Evolutionary conservation across 2,329 filamentous ascomycete genomes (phyloP), one percentile per base, ranked within the genome.

Genomic region (Pseudogymnoascus sp.): DNA sequence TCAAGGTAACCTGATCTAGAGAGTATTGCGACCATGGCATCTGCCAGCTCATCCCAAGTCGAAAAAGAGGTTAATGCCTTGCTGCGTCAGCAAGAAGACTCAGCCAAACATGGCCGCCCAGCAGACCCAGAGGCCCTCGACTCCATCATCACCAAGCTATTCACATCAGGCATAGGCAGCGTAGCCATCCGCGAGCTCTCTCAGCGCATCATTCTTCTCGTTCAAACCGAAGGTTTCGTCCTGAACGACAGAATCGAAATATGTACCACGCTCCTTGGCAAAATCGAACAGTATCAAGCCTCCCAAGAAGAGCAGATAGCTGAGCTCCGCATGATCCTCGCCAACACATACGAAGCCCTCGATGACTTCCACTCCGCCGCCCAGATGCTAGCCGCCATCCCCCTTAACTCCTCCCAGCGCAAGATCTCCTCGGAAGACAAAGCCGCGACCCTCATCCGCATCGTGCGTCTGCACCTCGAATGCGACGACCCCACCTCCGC

Each of bases 381-480:
- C 28, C 87, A 87, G 72, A 81, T 84, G 8, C 83, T 99, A 6
- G 85, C 91, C 71, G 88, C 88, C 38, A 96, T 98, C 69, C 89
- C 92, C 35, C 86, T 98, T 56, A 93, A 99, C 73, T 89, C 85
- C 63, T 93, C 92, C 2, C 92, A 96, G 78, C 88, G 93, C 59
- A 87, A 89, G 63, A 87, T 97, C 37, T 86, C 87, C 28, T 88
- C 92, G 73, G 86, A 90, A 70, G 89, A 93, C 69, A 93, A 92
- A 76, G 91, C 91, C 7, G 82, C 82, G 62, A 85, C 95, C 62
- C 98, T 93, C 91, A 89, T 98, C 69, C 90, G 93, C 65, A 96
- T 99, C 72, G 92, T 96, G 73, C 86, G 95, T 66, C 89, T 96
- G 79, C 96, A 95, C 74, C 84, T 99, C 66, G 93, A 99, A 78